A percentile compares a stretch with the other conserved stretches of the same genome.
These are phyloP conservation scores for Vigna trinervia DNA, from an alignment of 306 rosid genomes.

Conservation along the genomic window DNA sequence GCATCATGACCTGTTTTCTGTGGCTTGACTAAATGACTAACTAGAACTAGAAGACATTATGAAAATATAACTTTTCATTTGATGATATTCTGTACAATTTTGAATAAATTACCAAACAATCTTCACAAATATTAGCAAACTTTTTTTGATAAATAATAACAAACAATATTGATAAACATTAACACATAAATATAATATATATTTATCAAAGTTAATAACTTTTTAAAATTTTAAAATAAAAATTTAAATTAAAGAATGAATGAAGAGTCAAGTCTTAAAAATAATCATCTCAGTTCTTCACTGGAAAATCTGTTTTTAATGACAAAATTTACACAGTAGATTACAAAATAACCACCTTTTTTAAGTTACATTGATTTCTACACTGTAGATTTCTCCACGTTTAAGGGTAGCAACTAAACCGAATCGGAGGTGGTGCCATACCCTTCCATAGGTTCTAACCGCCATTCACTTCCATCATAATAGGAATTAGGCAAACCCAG, in stretches of 20 bases:
- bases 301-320: background rate
- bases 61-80: background rate
- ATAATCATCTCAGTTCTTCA: too few species aligned
- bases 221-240: too few species aligned
- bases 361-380: slow-evolving; percentile 24
- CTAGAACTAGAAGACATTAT: background rate
- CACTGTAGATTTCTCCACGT: background rate
- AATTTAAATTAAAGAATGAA: background rate
- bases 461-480: slow-evolving; percentile 97
- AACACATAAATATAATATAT: too few species aligned
- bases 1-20: background rate
- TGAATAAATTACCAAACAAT: background rate
- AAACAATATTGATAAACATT: background rate
- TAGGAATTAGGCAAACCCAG: slow-evolving; percentile 94
- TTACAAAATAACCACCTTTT: background rate
- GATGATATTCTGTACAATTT: background rate
- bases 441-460: slow-evolving; percentile 76
- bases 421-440: slow-evolving; percentile 54
- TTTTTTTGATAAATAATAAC: background rate
- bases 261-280: background rate
- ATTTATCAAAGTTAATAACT: too few species aligned
- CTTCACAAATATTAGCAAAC: background rate
- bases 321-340: slow-evolving; percentile 10
- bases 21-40: background rate
- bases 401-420: slow-evolving; percentile 32